Base-by-base conservation (phyloP, 768 basidiomycete genomes). In the Tulasnella sp. region DNA sequence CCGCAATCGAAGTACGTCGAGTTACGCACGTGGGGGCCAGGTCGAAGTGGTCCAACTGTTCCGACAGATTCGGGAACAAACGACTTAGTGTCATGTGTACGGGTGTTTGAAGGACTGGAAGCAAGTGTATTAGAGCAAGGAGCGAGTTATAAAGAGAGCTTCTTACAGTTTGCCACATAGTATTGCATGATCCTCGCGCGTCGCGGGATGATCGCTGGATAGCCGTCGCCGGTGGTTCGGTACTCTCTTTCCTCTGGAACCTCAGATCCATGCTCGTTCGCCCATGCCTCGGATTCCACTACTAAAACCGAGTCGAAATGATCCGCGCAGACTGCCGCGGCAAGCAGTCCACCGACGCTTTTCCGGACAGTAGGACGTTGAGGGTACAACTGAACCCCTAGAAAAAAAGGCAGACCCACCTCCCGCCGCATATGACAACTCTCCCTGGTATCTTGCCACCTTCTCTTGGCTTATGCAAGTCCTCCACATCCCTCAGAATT, bases 1-100 rank as follows among this genome's bases (percentile, higher is more conserved):
- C 13, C 51, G 46, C 13, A 26, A 75, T 39, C 39, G 5, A 23
- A 16, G 29, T 13, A n/a, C 44, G 48, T n/a, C 11, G 35, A 57
- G 44, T 9, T 6, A 70, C 40, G 23, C 76, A 32, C 42, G 69
- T 37, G 3, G 23, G 76, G 69, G 16, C 29, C 20, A 57, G n/a
- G 26, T 67, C 76, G 67, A 77, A 71, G n/a, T 69, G 42, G 15
- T 69, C 69, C 39, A 46, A 18, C 40, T 82, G 81, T 70, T 80
- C 70, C 35, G 81, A 77, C 42, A 83, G 71, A 51, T 81, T 70
- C 23, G 80, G 82, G 71, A 82, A 83, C 15, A 83, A 79, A 9
- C 48, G 40, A 10, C 74, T 77, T 9, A 83, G 79, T 0, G 80
- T 79, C 32, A 75, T 35, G 48, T 80, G 79, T 16, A 80, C 37